phyloP scores from a whole-genome alignment of 306 rosid species.

The Sesbania bispinosa region DNA sequence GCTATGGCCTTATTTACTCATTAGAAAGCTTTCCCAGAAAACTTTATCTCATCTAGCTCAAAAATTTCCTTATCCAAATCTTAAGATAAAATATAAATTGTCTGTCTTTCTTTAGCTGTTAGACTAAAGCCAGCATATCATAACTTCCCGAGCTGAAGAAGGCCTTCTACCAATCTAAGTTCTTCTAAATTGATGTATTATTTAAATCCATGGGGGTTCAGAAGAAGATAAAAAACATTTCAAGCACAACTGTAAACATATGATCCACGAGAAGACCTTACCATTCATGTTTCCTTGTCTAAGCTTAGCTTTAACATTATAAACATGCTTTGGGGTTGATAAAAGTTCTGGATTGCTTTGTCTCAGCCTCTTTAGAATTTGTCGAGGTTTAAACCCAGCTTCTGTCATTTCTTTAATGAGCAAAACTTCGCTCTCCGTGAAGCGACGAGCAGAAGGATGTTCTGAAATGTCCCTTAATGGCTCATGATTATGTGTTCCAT shows the following conservation, averaged over 20 bases:
- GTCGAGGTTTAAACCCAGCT: slow-evolving; percentile 47
- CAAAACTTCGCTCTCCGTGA: slow-evolving; percentile 40
- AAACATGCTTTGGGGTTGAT: slow-evolving; percentile 47
- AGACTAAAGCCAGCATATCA: not conserved
- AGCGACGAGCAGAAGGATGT: slow-evolving; percentile 54
- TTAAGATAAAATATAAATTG: not conserved
- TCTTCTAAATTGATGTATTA: not conserved
- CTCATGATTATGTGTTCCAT: slow-evolving; percentile 48
- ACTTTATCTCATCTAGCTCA: not conserved
- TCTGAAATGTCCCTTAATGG: slow-evolving; percentile 43
- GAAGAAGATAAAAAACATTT: not conserved
- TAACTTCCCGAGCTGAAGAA: not conserved
- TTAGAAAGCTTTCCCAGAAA: not conserved
- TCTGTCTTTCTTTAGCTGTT: not conserved
- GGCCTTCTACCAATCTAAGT: not conserved
- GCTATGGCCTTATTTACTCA: not conserved
- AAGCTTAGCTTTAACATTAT: slow-evolving; percentile 48
- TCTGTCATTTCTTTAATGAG: slow-evolving; percentile 50
- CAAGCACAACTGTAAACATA: not conserved
- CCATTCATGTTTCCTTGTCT: slow-evolving; percentile 47
- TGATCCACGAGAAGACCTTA: slow-evolving; percentile 12
- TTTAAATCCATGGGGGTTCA: not conserved
- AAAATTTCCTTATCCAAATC: not conserved
- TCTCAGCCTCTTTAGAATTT: slow-evolving; percentile 41
- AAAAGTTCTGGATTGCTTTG: slow-evolving; percentile 48